Conservation (phyloP, 2,329 filamentous ascomycete species). For the Cytospora chrysosperma region DNA sequence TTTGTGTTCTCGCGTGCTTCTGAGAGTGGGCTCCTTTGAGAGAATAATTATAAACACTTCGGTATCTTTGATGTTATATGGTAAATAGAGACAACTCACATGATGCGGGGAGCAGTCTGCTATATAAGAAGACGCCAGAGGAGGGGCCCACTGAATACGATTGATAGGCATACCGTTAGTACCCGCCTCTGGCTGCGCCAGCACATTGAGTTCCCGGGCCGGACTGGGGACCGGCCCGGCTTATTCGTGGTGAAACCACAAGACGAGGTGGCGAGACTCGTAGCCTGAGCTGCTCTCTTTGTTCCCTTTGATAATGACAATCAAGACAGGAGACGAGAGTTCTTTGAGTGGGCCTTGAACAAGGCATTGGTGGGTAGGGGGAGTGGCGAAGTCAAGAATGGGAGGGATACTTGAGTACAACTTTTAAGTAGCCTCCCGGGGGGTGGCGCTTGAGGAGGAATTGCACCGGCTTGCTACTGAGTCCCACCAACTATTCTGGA, state of each 20-base stretch:
- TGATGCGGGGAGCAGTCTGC: background rate
- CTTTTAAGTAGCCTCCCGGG: too few species aligned
- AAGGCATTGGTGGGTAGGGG: too few species aligned
- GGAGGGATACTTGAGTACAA: too few species aligned
- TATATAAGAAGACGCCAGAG: conserved; percentile 8
- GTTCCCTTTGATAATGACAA: background rate
- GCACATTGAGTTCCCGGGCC: conserved; percentile 14
- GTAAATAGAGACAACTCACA: background rate
- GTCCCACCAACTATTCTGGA: background rate
- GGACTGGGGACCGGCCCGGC: conserved; percentile 2
- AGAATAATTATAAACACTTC: background rate
- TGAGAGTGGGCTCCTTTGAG: too few species aligned
- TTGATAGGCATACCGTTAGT: conserved; percentile 12
- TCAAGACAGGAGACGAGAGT: background rate
- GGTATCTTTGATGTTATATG: background rate
- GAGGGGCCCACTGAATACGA: background rate
- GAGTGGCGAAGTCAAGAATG: background rate
- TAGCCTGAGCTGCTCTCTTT: background rate
- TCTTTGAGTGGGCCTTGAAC: background rate
- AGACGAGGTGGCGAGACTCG: background rate
- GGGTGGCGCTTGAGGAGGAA: background rate
- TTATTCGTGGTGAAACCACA: background rate
- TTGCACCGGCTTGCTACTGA: background rate
- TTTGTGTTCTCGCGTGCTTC: background rate
- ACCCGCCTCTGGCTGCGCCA: conserved; percentile 7